These are phyloP conservation scores for Pyrenophora graminea DNA, from an alignment of 2,329 filamentous ascomycete genomes.

Conservation along the genomic window DNA sequence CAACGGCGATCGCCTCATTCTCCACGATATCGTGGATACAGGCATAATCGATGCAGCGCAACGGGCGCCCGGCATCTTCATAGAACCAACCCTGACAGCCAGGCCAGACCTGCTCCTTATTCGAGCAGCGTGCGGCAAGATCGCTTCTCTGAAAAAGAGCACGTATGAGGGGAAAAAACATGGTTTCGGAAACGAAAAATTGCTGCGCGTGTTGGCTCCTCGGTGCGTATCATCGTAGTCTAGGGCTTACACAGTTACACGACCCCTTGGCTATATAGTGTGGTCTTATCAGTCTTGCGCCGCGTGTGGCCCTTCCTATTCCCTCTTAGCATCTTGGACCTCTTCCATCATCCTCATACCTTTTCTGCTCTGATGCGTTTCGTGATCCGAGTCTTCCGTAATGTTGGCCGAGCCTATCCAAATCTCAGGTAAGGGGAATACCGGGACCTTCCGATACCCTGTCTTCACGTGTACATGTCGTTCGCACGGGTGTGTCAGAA, in stretches of 20 bases:
- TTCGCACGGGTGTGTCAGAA: no score
- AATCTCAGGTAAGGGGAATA: no score
- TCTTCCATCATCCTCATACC: no score
- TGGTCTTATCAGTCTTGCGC: no score
- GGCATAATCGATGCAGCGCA: neutral
- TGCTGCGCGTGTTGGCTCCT: slow-evolving; percentile 1
- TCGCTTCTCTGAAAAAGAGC: neutral
- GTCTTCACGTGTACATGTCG: no score
- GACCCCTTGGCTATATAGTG: no score
- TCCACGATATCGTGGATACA: slow-evolving; percentile 21
- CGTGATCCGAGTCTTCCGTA: no score
- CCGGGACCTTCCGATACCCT: no score
- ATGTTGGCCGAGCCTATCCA: no score
- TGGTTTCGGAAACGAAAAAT: slow-evolving; percentile 6
- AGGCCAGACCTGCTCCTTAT: neutral
- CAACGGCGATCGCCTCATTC: slow-evolving; percentile 34
- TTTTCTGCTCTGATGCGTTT: no score
- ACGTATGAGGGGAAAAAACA: slow-evolving; percentile 10
- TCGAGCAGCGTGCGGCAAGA: slow-evolving; percentile 3
- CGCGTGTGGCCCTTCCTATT: no score
- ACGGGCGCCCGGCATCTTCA: slow-evolving; percentile 11
- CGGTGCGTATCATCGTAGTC: neutral
- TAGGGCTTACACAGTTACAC: neutral
- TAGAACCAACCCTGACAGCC: neutral
- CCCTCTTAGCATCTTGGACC: no score